phyloP scores from a whole-genome alignment of 2,329 filamentous ascomycete genomes.

The Aspergillus quadrilineatus region DNA sequence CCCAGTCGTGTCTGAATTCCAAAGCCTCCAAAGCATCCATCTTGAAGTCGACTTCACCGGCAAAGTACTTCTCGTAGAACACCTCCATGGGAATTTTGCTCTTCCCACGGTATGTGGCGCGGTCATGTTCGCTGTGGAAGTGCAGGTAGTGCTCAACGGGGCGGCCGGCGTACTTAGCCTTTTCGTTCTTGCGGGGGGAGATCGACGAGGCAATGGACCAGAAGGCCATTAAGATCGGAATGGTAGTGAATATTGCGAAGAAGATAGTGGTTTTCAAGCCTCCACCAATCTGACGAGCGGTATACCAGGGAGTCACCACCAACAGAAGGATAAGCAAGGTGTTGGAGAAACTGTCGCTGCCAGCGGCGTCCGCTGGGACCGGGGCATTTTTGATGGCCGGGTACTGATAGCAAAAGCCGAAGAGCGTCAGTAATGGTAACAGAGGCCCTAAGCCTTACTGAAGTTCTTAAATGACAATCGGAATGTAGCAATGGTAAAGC shows the following conservation, averaged over 20 bases:
- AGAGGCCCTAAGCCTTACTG: neutral
- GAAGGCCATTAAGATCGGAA: slow-evolving; percentile 78
- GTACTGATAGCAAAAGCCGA: slow-evolving; percentile 55
- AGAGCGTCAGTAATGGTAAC: neutral
- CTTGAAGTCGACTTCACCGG: slow-evolving; percentile 92
- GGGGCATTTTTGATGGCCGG: slow-evolving; percentile 91
- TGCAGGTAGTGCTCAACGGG: slow-evolving; percentile 81
- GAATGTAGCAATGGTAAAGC: slow-evolving; percentile 25
- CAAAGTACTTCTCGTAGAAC: slow-evolving; percentile 98
- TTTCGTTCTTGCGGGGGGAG: slow-evolving; percentile 88
- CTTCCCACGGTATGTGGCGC: slow-evolving; percentile 49
- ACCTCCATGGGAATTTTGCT: slow-evolving; percentile 64
- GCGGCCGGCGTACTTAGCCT: slow-evolving; percentile 79
- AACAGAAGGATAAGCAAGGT: slow-evolving; percentile 69
- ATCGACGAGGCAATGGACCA: slow-evolving; percentile 79
- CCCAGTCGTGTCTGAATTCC: slow-evolving; percentile 97
- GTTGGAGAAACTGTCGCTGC: slow-evolving; percentile 86
- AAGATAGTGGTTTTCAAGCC: slow-evolving; percentile 86
- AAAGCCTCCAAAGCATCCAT: slow-evolving; percentile 84
- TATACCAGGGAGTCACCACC: slow-evolving; percentile 70
- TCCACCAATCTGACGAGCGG: slow-evolving; percentile 79
- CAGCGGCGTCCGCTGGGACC: slow-evolving; percentile 82
- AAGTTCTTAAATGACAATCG: neutral
- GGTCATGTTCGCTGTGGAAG: slow-evolving; percentile 49
- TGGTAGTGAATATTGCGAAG: slow-evolving; percentile 72